Conservation (phyloP, 345 rosid species). For the Aquilaria yunnanensis region DNA sequence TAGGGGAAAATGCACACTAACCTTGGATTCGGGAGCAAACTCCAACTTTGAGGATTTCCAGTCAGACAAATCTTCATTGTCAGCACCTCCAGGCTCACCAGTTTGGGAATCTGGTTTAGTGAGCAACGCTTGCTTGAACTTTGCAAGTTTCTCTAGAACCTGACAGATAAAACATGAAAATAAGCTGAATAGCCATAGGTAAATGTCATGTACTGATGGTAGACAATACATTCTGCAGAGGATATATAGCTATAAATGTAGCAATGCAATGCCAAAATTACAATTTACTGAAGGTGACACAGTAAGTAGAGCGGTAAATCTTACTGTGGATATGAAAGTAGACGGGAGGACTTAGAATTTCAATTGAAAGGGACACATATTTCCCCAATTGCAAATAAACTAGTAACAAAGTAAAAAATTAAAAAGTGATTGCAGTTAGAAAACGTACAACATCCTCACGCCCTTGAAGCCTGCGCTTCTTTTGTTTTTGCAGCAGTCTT, state of each 20-base stretch:
- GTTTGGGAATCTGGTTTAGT: constrained; percentile 35
- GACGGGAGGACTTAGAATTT: too few species aligned
- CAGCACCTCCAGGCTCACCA: constrained; percentile 33
- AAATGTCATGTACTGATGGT: neutral
- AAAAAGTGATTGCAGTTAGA: neutral
- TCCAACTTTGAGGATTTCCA: constrained; percentile 57
- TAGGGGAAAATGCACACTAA: constrained; percentile 11
- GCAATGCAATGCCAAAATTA: neutral
- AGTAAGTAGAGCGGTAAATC: too few species aligned
- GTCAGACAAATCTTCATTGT: constrained; percentile 63
- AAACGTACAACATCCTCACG: constrained; percentile 86
- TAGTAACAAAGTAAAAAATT: neutral
- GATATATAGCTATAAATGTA: constrained; percentile 4
- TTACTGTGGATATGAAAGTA: too few species aligned
- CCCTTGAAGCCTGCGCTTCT: constrained; percentile 84
- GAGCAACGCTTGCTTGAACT: constrained; percentile 54
- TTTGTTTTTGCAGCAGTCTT: constrained; percentile 77
- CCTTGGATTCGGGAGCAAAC: constrained; percentile 80
- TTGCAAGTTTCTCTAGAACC: constrained; percentile 78
- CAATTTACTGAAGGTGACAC: neutral
- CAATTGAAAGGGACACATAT: too few species aligned
- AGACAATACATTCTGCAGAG: neutral
- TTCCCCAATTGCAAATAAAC: neutral
- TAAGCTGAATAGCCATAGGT: neutral
- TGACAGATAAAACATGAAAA: constrained; percentile 13